Base-by-base conservation (phyloP, 2,329 filamentous ascomycete genomes). In the Colletotrichum theobromicola region DNA sequence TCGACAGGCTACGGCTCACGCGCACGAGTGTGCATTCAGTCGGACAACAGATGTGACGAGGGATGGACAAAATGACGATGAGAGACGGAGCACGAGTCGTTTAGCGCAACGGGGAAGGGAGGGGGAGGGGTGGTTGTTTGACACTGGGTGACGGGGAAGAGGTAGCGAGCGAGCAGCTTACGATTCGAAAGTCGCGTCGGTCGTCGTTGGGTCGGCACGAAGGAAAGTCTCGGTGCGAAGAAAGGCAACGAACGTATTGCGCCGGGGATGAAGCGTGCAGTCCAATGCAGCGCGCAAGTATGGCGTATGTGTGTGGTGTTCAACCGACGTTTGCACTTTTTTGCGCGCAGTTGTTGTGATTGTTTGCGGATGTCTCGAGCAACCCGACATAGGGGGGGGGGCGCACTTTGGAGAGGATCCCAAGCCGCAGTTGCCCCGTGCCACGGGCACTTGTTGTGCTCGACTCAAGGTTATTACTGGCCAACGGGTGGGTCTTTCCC, bases 361-460 rank as follows among this genome's bases (percentile, higher is more conserved):
- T 63, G 67, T 34, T 68, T 62, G 72, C 63, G 57, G 57, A 62
- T 50, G 68, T 62, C n/a, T 61, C 32, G 68, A 74, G 61, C 70
- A 61, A 55, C n/a, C 42, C 42, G n/a, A 72, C 72, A 75, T 62
- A 67, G 57, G 72, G 71, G 71, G 42, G 42, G 72, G 71, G 71
- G 42, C n/a, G 42, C 42, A 50, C 42, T 50, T 50, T 21, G 42
- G 42, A 18, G 37, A 67, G 71, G 57, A 74, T 66, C 67, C 66
- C 53, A 74, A 60, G 66, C 42, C 58, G 57, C 67, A 70, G 63
- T 72, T 75, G 63, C 58, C 72, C 72, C 72, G 72, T 72, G 72
- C 72, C 63, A 57, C 55, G 66, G 57, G 26, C 28, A 32, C 26
- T 68, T 68, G 66, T 50, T 70, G 35, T 57, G 68, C 46, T 67